Percentiles rank a stretch among this genome's conserved stretches.
Evolutionary conservation across 257 asterid species (phyloP).

Genomic region (Echites panduratus): DNA sequence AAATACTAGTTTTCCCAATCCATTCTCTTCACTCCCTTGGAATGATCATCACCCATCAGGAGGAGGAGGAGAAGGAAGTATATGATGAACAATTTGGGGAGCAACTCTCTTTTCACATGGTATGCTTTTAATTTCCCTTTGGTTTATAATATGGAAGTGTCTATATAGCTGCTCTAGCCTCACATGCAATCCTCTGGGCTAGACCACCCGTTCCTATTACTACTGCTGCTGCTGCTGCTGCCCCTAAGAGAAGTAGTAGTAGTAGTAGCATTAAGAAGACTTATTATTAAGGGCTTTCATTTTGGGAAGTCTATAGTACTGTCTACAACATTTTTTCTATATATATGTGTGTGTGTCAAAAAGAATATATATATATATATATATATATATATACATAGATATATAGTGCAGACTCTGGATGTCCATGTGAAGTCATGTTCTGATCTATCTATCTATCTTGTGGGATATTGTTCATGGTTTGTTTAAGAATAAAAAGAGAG

Average conservation of each 20-base stretch:
- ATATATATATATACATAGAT: too few relatives aligned
- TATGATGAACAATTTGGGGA: conserved; percentile 1
- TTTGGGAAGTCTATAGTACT: not conserved
- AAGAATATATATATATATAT: too few relatives aligned
- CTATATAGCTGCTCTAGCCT: conserved; percentile 15
- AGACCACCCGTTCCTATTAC: conserved; percentile 26
- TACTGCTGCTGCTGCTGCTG: not conserved
- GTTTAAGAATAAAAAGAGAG: conserved; percentile 20
- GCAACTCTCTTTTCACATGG: conserved; percentile 15
- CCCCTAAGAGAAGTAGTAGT: not conserved
- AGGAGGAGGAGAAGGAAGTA: conserved; percentile 25
- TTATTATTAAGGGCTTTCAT: not conserved
- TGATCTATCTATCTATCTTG: not conserved
- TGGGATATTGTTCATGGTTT: conserved; percentile 20
- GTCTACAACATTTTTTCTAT: not conserved
- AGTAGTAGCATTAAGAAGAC: conserved; percentile 1
- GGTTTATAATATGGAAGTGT: conserved; percentile 12
- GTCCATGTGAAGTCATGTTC: conserved; percentile 24
- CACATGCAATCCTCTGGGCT: conserved; percentile 25
- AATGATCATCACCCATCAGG: conserved; percentile 11
- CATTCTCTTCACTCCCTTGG: conserved; percentile 30
- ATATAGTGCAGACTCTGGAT: conserved; percentile 8
- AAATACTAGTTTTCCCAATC: conserved; percentile 11
- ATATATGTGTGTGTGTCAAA: too few relatives aligned
- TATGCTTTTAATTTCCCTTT: conserved; percentile 6